A percentile compares a stretch with the other conserved stretches of the same genome.
phyloP scores from a whole-genome alignment of 1,284 basidiomycete species.

The Trichosporon sp. region DNA sequence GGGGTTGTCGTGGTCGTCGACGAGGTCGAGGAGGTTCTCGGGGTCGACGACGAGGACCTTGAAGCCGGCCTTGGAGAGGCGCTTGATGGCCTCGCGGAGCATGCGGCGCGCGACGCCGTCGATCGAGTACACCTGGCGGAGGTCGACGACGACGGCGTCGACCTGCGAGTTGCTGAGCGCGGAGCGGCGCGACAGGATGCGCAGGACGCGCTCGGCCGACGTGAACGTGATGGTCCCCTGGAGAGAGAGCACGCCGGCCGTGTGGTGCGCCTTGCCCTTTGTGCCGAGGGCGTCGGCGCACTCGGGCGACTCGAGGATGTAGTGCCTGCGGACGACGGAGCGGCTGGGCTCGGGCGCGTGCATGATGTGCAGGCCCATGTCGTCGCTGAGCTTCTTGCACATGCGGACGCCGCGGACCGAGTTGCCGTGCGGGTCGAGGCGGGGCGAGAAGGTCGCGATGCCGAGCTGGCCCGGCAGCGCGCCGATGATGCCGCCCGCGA shows the following conservation, averaged over 20 bases:
- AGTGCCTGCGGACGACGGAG: constrained; percentile 17
- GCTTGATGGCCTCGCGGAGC: constrained; percentile 15
- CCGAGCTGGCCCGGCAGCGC: constrained; percentile 18
- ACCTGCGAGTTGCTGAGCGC: neutral
- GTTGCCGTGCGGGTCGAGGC: constrained; percentile 17
- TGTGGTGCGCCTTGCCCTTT: neutral
- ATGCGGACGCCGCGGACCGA: constrained; percentile 16
- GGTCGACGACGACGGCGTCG: constrained; percentile 16
- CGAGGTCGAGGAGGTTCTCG: constrained; percentile 12
- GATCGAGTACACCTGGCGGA: constrained; percentile 16
- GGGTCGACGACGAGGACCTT: constrained; percentile 15
- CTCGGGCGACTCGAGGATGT: constrained; percentile 13
- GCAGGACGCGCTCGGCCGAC: constrained; percentile 19
- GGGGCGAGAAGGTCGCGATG: constrained; percentile 18
- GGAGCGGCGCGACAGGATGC: constrained; percentile 11
- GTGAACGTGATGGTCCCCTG: constrained; percentile 22
- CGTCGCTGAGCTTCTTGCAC: constrained; percentile 17
- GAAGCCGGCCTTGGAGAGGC: constrained; percentile 11
- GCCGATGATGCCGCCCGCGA: constrained; percentile 20
- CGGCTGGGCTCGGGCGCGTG: constrained; percentile 18
- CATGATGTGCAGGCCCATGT: constrained; percentile 26
- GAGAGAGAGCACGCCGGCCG: constrained; percentile 12
- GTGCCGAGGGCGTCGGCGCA: neutral
- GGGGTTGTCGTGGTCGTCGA: neutral
- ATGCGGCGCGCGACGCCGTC: constrained; percentile 13